phyloP scores from a whole-genome alignment of 139 green algal genomes.

The Mychonastes homosphaera region DNA sequence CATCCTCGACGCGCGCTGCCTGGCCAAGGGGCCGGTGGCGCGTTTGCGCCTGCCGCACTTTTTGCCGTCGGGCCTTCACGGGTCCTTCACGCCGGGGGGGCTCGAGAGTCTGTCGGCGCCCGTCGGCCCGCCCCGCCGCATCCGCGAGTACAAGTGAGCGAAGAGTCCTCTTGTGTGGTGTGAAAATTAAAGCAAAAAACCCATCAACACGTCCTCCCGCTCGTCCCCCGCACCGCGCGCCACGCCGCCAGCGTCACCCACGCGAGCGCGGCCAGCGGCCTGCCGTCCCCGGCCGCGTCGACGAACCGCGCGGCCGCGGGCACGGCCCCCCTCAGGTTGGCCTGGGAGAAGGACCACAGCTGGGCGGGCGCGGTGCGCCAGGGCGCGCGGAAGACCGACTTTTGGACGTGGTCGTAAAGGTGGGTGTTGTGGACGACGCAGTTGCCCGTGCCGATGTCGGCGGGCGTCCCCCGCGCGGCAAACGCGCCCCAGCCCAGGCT shows the following conservation, averaged over 20 bases:
- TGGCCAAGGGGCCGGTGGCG: slow-evolving; percentile 35
- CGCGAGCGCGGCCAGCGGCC: no score
- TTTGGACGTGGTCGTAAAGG: slow-evolving; percentile 66
- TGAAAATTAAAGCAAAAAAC: no score
- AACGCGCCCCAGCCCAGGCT: slow-evolving; percentile 60
- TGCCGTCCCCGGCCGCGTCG: no score
- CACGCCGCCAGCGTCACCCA: no score
- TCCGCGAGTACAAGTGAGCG: no score
- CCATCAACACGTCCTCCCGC: no score
- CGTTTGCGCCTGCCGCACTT: slow-evolving; percentile 44
- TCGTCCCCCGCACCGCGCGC: no score
- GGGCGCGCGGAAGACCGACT: slow-evolving; percentile 53
- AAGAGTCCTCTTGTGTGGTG: no score
- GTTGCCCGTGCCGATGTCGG: slow-evolving; percentile 59
- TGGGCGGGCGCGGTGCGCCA: slow-evolving; percentile 50
- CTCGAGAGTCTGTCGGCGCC: no score
- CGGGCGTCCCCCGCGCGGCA: slow-evolving; percentile 23
- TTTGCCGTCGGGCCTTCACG: slow-evolving; percentile 44
- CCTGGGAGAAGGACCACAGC: slow-evolving; percentile 43
- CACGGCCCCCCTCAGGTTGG: slow-evolving; percentile 27
- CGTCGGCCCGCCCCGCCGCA: no score
- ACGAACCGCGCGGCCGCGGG: slow-evolving; percentile 18
- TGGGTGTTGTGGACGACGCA: slow-evolving; percentile 72
- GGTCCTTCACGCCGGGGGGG: no score
- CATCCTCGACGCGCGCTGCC: slow-evolving; percentile 38